Conservation (phyloP, 306 rosid species). For the Vicia sativa region DNA sequence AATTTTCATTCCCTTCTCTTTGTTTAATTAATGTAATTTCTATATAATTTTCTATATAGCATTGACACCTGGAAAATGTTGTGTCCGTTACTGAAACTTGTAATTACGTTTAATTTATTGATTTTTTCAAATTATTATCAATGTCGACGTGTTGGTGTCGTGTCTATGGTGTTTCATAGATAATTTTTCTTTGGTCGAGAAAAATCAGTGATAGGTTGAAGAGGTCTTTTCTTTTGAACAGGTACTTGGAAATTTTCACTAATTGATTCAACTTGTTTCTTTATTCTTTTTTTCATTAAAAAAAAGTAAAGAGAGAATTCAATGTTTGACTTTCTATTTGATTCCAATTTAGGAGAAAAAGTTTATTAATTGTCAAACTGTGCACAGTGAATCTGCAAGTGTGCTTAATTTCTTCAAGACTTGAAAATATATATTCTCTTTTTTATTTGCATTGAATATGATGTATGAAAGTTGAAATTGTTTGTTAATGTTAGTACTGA, state of each 20-base stretch:
- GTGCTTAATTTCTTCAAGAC: constrained; percentile 14
- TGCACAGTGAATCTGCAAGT: constrained; percentile 12
- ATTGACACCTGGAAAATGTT: too few species aligned
- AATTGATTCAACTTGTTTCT: constrained; percentile 21
- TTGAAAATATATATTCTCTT: constrained; percentile 10
- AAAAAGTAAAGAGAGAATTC: constrained; percentile 5
- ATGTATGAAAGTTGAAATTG: constrained; percentile 23
- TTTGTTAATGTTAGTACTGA: constrained; percentile 28
- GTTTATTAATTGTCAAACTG: constrained; percentile 30
- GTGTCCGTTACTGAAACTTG: too few species aligned
- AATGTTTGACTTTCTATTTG: constrained; percentile 35
- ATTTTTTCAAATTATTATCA: not conserved
- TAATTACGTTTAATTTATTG: too few species aligned
- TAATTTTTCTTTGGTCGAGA: not conserved
- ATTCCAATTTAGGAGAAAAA: constrained; percentile 39
- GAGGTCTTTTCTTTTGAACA: constrained; percentile 31
- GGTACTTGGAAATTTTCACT: constrained; percentile 35
- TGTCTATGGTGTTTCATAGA: too few species aligned
- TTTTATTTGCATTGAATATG: constrained; percentile 24
- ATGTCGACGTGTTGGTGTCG: too few species aligned
- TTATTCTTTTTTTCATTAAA: not conserved
- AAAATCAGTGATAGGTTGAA: constrained; percentile 31
- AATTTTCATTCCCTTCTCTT: not conserved
- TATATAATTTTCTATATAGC: not conserved
- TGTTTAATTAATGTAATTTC: constrained; percentile 29